Evolutionary conservation across 2,329 filamentous ascomycete genomes (phyloP).

Genomic region (Curvularia spicifera): DNA sequence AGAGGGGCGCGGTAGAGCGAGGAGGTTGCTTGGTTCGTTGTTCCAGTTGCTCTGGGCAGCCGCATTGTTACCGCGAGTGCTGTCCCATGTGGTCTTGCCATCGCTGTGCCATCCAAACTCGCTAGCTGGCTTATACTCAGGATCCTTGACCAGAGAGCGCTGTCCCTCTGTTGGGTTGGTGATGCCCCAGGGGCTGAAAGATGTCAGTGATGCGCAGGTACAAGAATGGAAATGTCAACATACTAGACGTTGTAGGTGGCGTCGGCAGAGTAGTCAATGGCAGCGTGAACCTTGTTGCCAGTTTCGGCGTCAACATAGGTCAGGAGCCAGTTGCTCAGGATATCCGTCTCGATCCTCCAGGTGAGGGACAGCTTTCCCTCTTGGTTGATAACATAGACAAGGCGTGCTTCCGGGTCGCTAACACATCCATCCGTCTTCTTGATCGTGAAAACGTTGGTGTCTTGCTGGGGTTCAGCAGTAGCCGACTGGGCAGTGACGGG

Average conservation of each 20-base stretch:
- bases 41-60: conserved; percentile 61
- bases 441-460: conserved; percentile 53
- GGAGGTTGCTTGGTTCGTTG: conserved; percentile 48
- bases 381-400: conserved; percentile 61
- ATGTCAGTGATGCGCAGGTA: conserved; percentile 9
- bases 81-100: conserved; percentile 58
- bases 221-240: not conserved
- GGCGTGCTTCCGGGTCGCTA: conserved; percentile 61
- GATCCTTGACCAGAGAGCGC: conserved; percentile 56
- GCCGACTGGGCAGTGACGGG: conserved; percentile 52
- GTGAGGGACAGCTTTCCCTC: conserved; percentile 58
- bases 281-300: conserved; percentile 58
- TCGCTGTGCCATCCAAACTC: conserved; percentile 62
- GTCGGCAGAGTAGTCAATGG: conserved; percentile 64
- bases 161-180: conserved; percentile 61
- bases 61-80: conserved; percentile 65
- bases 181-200: conserved; percentile 54
- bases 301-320: conserved; percentile 62
- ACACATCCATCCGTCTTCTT: conserved; percentile 58
- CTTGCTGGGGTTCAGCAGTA: conserved; percentile 48
- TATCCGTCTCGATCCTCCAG: conserved; percentile 66
- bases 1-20: conserved; percentile 60
- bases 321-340: conserved; percentile 64
- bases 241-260: conserved; percentile 64
- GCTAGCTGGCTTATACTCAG: conserved; percentile 56